Evolutionary conservation across 1,139 yeast genomes (phyloP).

Genomic region (Pichia kudriavzevii): DNA sequence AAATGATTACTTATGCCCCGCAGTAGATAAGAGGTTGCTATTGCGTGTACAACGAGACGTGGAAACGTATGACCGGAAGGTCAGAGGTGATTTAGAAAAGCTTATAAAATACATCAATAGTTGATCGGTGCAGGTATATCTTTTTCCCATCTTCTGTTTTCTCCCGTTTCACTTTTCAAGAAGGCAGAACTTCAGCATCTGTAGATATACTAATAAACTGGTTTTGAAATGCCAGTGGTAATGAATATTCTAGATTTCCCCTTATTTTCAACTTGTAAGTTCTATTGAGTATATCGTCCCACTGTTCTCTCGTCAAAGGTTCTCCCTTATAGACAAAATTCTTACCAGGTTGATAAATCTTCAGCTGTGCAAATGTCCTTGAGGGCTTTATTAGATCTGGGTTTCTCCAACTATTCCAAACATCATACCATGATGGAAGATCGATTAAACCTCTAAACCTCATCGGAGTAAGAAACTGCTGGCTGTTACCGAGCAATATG

Average conservation of each 20-base stretch:
- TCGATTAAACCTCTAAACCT: conserved; percentile 49
- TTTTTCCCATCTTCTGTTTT: not conserved
- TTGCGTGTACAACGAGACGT: conserved; percentile 27
- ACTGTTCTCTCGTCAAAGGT: conserved; percentile 35
- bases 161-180: too few relatives aligned
- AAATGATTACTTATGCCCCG: conserved; percentile 37
- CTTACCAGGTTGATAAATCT: conserved; percentile 65
- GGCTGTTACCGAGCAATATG: conserved; percentile 66
- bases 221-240: conserved; percentile 42
- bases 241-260: conserved; percentile 68
- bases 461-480: conserved; percentile 61
- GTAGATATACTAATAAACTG: conserved; percentile 25
- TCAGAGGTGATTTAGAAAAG: conserved; percentile 23
- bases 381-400: conserved; percentile 35
- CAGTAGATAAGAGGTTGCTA: conserved; percentile 39
- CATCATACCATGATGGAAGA: conserved; percentile 15
- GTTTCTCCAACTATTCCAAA: conserved; percentile 38
- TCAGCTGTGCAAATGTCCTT: conserved; percentile 58
- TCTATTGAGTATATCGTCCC: conserved; percentile 68
- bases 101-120: conserved; percentile 17
- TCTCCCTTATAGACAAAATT: conserved; percentile 38
- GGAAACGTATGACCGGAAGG: conserved; percentile 12
- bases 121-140: not conserved
- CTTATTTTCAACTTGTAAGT: conserved; percentile 78
- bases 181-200: conserved; percentile 19